A percentile compares a stretch with the other conserved stretches of the same genome.
Conservation (phyloP, 202 grass and related monocot species). For the Tripidium arundinaceum region DNA sequence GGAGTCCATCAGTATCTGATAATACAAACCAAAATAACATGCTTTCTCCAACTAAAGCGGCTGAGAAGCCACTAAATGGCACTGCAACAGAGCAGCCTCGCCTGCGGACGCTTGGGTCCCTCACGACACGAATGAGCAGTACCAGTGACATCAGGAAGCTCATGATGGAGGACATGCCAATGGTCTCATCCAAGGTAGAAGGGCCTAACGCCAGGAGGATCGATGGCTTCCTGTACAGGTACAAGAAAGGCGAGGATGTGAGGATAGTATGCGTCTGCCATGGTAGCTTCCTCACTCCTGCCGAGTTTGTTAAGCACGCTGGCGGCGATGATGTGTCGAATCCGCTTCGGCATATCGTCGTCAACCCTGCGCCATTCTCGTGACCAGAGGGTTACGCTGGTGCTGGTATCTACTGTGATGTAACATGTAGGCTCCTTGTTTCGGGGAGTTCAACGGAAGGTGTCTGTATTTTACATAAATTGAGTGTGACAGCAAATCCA, state of each 20-base stretch:
- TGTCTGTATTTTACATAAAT: conserved; percentile 2
- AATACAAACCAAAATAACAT: conserved; percentile 33
- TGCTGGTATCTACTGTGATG: conserved; percentile 12
- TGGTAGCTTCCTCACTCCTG: conserved; percentile 78
- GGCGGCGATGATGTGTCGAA: conserved; percentile 67
- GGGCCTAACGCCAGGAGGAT: conserved; percentile 58
- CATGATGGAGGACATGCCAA: conserved; percentile 88
- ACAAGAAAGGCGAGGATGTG: conserved; percentile 64
- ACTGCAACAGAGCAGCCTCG: conserved; percentile 10
- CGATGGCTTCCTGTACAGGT: conserved; percentile 86
- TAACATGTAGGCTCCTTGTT: conserved; percentile 34
- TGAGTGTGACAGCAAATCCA: not conserved
- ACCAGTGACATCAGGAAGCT: conserved; percentile 47
- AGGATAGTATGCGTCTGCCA: conserved; percentile 93
- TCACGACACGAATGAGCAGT: conserved; percentile 45
- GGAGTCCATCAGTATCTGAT: conserved; percentile 32
- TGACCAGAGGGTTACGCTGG: not conserved
- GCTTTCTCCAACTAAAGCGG: not conserved
- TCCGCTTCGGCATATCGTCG: conserved; percentile 68
- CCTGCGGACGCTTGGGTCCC: conserved; percentile 37
- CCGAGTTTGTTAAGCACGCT: conserved; percentile 88
- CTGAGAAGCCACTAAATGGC: conserved; percentile 21
- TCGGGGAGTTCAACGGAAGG: not conserved
- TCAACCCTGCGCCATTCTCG: conserved; percentile 43
- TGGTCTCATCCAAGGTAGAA: conserved; percentile 72